Conservation (phyloP, 768 basidiomycete genomes). For the Boletus rufocinnamomeus region DNA sequence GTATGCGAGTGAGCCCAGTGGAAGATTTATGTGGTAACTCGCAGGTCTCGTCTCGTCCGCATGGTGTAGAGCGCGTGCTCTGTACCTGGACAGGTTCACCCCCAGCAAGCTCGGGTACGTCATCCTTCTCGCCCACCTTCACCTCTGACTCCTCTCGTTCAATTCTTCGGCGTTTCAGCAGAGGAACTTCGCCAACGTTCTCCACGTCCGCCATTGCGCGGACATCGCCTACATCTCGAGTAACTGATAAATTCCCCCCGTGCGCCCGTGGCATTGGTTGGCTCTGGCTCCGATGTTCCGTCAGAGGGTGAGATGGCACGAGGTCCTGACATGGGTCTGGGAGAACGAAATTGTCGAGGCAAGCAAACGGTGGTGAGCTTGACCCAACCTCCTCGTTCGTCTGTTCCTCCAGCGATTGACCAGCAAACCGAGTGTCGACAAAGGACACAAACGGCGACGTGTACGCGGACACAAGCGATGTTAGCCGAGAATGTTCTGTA, state of each 20-base stretch:
- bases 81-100: background rate
- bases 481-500: background rate
- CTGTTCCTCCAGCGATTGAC: background rate
- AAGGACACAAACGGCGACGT: slow-evolving; percentile 22
- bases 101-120: background rate
- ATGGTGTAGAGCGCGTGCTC: background rate
- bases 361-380: slow-evolving; percentile 16
- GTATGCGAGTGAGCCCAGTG: background rate
- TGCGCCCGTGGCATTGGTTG: background rate
- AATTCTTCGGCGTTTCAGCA: slow-evolving; percentile 20
- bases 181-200: slow-evolving; percentile 1
- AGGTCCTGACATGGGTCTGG: background rate
- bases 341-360: slow-evolving; percentile 19
- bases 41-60: background rate
- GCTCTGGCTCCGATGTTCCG: background rate
- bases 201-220: background rate
- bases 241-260: background rate
- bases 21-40: background rate
- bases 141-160: slow-evolving; percentile 6
- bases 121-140: background rate
- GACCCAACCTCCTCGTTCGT: background rate
- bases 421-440: background rate
- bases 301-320: background rate
- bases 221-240: background rate
- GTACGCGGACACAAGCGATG: slow-evolving; percentile 6